These are phyloP conservation scores for Pseudodiploospora longispora DNA, from an alignment of 2,329 filamentous ascomycete genomes.

Conservation along the genomic window DNA sequence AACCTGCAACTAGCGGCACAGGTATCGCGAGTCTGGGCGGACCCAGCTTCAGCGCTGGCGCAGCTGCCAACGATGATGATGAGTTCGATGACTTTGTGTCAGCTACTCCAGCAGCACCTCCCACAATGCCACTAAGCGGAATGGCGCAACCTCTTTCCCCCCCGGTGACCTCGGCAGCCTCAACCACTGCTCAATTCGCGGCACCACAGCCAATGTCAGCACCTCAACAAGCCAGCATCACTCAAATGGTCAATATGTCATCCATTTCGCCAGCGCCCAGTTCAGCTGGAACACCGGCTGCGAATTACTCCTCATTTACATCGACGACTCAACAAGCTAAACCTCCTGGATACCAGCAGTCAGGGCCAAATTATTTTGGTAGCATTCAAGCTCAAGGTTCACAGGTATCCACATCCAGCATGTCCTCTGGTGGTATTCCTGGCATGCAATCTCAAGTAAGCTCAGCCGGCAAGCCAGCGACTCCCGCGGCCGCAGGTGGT, in stretches of 20 bases:
- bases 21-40: constrained; percentile 38
- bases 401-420: constrained; percentile 20
- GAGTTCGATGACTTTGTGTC: constrained; percentile 98
- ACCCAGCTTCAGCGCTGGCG: constrained; percentile 14
- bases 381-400: constrained; percentile 51
- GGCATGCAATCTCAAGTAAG: constrained; percentile 39
- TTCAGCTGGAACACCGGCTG: constrained; percentile 43
- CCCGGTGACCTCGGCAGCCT: constrained; percentile 42
- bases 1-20: constrained; percentile 37
- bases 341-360: constrained; percentile 61
- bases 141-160: constrained; percentile 35
- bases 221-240: constrained; percentile 71
- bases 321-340: constrained; percentile 39
- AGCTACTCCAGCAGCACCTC: constrained; percentile 54
- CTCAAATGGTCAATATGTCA: constrained; percentile 69
- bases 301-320: constrained; percentile 58
- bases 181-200: constrained; percentile 60
- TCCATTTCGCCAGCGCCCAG: constrained; percentile 70
- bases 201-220: constrained; percentile 80
- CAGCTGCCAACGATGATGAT: constrained; percentile 58
- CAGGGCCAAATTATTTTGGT: constrained; percentile 90
- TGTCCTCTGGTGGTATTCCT: constrained; percentile 15
- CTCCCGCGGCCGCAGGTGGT: constrained; percentile 46
- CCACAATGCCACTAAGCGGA: constrained; percentile 31
- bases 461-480: constrained; percentile 40